A percentile compares a stretch with the other conserved stretches of the same genome.
phyloP scores from a whole-genome alignment of 176 grass and related monocot genomes.

The Calamus simplicifolius region DNA sequence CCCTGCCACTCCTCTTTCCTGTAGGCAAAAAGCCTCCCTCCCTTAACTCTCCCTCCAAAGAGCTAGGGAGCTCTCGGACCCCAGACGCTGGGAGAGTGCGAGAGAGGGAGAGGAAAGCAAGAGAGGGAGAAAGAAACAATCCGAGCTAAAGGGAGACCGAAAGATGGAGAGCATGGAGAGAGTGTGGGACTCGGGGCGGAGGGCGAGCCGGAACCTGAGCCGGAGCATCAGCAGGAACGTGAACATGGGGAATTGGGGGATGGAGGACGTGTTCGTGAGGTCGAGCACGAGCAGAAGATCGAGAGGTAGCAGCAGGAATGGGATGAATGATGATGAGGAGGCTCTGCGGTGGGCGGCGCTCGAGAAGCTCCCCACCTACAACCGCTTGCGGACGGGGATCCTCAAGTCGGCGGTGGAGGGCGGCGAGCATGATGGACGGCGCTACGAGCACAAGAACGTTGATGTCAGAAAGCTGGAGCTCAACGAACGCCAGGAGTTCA shows the following conservation, averaged over 20 bases:
- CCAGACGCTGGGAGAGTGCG: too few species aligned
- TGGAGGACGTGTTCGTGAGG: conserved; percentile 65
- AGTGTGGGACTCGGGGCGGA: conserved; percentile 71
- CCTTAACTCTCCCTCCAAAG: too few species aligned
- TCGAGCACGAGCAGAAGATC: conserved; percentile 8
- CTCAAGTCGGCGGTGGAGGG: conserved; percentile 26
- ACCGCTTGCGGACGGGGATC: conserved; percentile 67
- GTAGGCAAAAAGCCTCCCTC: too few species aligned
- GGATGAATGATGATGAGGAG: conserved; percentile 66
- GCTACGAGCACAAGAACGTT: conserved; percentile 63
- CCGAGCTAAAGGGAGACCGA: background rate
- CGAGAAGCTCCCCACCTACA: conserved; percentile 80
- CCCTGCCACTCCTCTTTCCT: too few species aligned
- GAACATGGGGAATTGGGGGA: conserved; percentile 77
- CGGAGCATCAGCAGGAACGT: conserved; percentile 60
- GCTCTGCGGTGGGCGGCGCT: conserved; percentile 84
- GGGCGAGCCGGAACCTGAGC: conserved; percentile 38
- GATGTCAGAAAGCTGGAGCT: conserved; percentile 67
- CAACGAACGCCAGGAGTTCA: conserved; percentile 83
- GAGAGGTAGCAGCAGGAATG: conserved; percentile 3
- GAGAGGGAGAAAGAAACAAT: background rate
- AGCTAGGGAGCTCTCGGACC: too few species aligned
- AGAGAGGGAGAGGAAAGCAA: too few species aligned
- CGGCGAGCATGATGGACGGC: background rate
- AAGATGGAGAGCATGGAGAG: conserved; percentile 47